phyloP scores from a whole-genome alignment of 73 alveolate species.

The Paramecium caudatum region DNA sequence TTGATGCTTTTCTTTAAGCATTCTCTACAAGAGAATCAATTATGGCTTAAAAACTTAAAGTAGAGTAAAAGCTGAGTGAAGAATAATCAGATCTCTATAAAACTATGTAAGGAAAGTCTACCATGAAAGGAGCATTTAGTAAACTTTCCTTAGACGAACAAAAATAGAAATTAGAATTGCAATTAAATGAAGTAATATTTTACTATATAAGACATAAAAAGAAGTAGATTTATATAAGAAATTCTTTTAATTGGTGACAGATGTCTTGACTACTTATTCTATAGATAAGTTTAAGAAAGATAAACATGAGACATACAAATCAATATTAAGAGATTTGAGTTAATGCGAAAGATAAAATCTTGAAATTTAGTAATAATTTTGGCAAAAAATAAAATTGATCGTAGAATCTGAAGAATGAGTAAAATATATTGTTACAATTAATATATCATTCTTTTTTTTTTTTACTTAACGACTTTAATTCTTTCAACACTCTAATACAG shows the following conservation, averaged over 20 bases:
- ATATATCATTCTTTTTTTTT: too few relatives aligned
- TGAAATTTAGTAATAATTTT: background rate
- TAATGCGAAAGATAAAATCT: conserved; percentile 11
- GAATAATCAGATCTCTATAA: conserved; percentile 24
- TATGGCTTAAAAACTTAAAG: background rate
- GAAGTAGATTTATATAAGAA: conserved; percentile 22
- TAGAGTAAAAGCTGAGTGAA: conserved; percentile 32
- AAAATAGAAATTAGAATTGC: conserved; percentile 46
- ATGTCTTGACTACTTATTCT: background rate
- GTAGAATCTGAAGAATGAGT: too few relatives aligned
- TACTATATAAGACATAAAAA: conserved; percentile 8
- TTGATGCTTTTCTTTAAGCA: conserved; percentile 37
- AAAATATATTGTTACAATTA: too few relatives aligned
- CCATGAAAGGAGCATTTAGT: conserved; percentile 39
- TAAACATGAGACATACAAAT: conserved; percentile 20
- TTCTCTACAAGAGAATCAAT: conserved; percentile 5
- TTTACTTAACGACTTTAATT: too few relatives aligned
- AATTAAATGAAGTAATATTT: conserved; percentile 5
- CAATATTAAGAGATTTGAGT: conserved; percentile 19
- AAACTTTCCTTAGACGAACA: conserved; percentile 10
- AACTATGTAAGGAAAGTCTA: conserved; percentile 16
- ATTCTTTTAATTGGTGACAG: conserved; percentile 26
- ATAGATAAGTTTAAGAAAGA: conserved; percentile 39
- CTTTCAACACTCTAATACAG: background rate
- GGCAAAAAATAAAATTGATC: background rate